A percentile compares a stretch with the other conserved stretches of the same genome.
These are phyloP conservation scores for Xerocomus potaroensis DNA, from an alignment of 768 basidiomycete species.

Conservation along the genomic window DNA sequence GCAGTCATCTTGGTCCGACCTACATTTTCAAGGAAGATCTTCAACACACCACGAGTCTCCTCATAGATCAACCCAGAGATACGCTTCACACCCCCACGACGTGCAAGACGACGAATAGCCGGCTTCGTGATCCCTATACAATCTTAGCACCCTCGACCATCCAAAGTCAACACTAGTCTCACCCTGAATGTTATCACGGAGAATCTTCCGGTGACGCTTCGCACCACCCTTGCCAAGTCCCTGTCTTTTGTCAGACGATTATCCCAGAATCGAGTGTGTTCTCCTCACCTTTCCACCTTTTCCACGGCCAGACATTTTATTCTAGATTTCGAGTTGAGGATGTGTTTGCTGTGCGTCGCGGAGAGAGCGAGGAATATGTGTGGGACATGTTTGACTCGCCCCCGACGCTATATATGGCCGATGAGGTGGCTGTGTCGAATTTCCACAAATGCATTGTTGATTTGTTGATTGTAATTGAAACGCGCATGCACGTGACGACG, in stretches of 20 bases:
- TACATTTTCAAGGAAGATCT: constrained; percentile 83
- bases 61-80: constrained; percentile 87
- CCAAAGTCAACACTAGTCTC: constrained; percentile 37
- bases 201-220: constrained; percentile 45
- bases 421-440: constrained; percentile 27
- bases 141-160: too few relatives aligned
- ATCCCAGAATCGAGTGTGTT: constrained; percentile 16
- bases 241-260: constrained; percentile 8
- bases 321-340: too few relatives aligned
- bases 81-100: constrained; percentile 92
- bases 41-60: constrained; percentile 88
- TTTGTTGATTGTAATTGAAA: too few relatives aligned
- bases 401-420: constrained; percentile 21
- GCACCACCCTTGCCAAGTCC: constrained; percentile 41
- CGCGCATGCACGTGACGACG: constrained; percentile 27
- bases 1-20: too few relatives aligned
- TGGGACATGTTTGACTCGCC: not conserved
- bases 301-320: constrained; percentile 48
- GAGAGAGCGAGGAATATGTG: constrained; percentile 5
- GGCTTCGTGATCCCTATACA: too few relatives aligned
- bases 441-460: constrained; percentile 25
- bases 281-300: constrained; percentile 50
- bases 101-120: constrained; percentile 77
- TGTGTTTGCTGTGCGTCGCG: too few relatives aligned
- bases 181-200: constrained; percentile 48